Percentiles rank a stretch among this genome's conserved stretches.
Conservation (phyloP, 106 monocot species). For the Ottelia alismoides region DNA sequence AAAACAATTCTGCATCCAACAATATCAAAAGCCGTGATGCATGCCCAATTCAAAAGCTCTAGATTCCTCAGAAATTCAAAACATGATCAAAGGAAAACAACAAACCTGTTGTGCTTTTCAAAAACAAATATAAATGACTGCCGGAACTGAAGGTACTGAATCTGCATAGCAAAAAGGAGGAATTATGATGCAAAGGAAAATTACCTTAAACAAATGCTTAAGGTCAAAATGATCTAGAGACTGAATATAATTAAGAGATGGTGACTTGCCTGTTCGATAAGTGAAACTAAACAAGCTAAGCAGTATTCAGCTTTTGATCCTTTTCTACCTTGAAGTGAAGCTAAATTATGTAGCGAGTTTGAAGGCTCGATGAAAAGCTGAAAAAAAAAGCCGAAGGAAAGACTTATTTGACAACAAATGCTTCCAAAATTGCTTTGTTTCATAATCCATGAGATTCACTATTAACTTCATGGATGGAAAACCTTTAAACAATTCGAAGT, state of each 20-base stretch:
- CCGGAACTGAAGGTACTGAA: conserved; percentile 59
- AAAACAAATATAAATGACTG: conserved; percentile 85
- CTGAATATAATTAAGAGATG: neutral
- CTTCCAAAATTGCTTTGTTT: too few species aligned
- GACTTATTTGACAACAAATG: too few species aligned
- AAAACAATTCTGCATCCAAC: conserved; percentile 64
- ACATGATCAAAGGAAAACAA: neutral
- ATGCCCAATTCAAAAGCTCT: neutral
- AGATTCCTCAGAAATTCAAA: neutral
- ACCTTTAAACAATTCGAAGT: too few species aligned
- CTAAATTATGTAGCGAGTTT: conserved; percentile 35
- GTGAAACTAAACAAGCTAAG: conserved; percentile 75
- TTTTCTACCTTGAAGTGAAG: conserved; percentile 19
- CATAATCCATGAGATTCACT: too few species aligned
- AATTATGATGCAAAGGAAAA: too few species aligned
- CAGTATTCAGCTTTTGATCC: conserved; percentile 67
- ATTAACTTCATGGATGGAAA: too few species aligned
- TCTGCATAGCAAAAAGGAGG: conserved; percentile 20
- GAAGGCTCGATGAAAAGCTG: conserved; percentile 60
- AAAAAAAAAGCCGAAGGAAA: neutral
- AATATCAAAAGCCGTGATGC: neutral
- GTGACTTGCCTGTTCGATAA: conserved; percentile 94
- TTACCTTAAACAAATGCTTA: too few species aligned
- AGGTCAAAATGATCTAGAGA: too few species aligned
- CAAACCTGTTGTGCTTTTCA: conserved; percentile 72